phyloP scores from a whole-genome alignment of 192 early-diverging fungal genomes.

The Podila epigama region DNA sequence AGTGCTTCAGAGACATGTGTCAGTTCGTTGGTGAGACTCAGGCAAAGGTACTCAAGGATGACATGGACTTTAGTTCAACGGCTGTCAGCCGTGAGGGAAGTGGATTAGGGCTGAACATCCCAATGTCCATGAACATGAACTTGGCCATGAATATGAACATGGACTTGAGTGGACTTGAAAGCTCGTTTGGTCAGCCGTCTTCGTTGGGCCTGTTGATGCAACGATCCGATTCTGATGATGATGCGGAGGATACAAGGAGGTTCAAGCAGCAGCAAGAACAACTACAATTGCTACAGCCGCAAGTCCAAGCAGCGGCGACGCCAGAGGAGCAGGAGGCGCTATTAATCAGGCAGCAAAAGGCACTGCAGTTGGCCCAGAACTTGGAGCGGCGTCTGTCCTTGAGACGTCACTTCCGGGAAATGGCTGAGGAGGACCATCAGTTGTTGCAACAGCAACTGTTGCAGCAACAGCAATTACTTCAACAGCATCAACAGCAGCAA shows the following conservation, averaged over 20 bases:
- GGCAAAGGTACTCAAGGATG: conserved; percentile 39
- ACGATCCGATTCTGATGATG: too few species aligned
- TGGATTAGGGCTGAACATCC: conserved; percentile 6
- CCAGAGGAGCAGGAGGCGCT: neutral
- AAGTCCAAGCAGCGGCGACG: neutral
- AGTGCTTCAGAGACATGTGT: conserved; percentile 45
- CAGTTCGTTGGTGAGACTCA: conserved; percentile 43
- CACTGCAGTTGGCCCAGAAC: neutral
- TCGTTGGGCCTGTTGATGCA: neutral
- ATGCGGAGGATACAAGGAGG: neutral
- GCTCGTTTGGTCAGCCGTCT: neutral
- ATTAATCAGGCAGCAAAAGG: neutral
- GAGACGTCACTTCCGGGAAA: too few species aligned
- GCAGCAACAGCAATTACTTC: neutral
- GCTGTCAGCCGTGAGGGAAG: conserved; percentile 23
- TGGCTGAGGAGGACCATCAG: too few species aligned
- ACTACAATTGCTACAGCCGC: neutral
- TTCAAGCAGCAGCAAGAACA: neutral
- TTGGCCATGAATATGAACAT: conserved; percentile 17
- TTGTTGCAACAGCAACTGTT: neutral
- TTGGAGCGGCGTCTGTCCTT: too few species aligned
- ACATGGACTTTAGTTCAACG: conserved; percentile 21
- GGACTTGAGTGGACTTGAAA: neutral
- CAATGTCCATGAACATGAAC: conserved; percentile 3
- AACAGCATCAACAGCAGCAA: too few species aligned